These are phyloP conservation scores for Russula foetens DNA, from an alignment of 768 basidiomycete species.

Conservation along the genomic window DNA sequence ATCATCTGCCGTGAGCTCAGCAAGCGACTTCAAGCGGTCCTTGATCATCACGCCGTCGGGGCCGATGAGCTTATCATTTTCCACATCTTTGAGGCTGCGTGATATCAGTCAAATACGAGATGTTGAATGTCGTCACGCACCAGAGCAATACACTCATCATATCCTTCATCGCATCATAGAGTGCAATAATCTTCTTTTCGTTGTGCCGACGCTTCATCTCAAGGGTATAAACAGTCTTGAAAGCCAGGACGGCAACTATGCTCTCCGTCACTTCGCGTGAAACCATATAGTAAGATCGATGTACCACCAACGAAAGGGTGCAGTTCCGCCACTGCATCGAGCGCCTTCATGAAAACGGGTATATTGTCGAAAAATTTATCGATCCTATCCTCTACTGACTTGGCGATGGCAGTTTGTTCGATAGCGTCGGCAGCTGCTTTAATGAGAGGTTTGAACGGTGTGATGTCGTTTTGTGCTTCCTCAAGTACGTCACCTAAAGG, in stretches of 20 bases:
- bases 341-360: constrained; percentile 23
- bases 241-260: constrained; percentile 37
- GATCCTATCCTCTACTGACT: constrained; percentile 21
- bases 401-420: no score
- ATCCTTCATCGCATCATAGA: constrained; percentile 46
- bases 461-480: no score
- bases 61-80: constrained; percentile 24
- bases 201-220: constrained; percentile 44
- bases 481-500: background rate
- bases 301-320: constrained; percentile 26
- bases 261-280: background rate
- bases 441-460: background rate
- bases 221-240: no score
- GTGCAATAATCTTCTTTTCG: constrained; percentile 38
- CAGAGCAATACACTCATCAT: no score
- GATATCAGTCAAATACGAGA: background rate
- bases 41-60: constrained; percentile 29
- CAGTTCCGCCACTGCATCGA: constrained; percentile 26
- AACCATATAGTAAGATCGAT: background rate
- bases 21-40: constrained; percentile 28
- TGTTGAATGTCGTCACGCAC: background rate
- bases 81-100: constrained; percentile 25
- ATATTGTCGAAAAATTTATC: constrained; percentile 23
- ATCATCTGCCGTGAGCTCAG: constrained; percentile 24
- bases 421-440: background rate